Evolutionary conservation across 768 basidiomycete genomes (phyloP).

Genomic region (Porpolomopsis calyptriformis): DNA sequence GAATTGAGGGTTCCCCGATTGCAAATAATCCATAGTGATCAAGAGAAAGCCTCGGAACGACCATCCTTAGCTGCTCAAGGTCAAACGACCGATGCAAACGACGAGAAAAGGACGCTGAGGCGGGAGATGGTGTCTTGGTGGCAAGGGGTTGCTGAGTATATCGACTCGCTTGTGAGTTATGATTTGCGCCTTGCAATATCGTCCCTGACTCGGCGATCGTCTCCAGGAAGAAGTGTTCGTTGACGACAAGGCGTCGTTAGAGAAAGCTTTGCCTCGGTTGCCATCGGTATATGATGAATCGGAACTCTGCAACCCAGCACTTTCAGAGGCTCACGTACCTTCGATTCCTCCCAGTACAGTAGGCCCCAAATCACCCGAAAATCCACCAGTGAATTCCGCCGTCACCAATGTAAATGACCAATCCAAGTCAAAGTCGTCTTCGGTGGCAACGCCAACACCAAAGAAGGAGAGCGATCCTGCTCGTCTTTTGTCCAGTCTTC

Average conservation of each 20-base stretch:
- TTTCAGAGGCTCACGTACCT: neutral
- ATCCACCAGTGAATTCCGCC: neutral
- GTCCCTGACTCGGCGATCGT: neutral
- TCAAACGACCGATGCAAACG: constrained; percentile 12
- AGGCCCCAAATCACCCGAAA: too few relatives aligned
- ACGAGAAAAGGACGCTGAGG: constrained; percentile 40
- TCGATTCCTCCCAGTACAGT: too few relatives aligned
- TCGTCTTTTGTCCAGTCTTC: constrained; percentile 36
- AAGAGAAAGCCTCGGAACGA: constrained; percentile 6
- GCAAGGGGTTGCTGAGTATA: constrained; percentile 48
- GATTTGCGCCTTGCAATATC: neutral
- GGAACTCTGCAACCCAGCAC: constrained; percentile 19
- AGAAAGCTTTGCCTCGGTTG: constrained; percentile 48
- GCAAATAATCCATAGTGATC: constrained; percentile 35
- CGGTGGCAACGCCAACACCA: constrained; percentile 6
- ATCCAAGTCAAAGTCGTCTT: constrained; percentile 4
- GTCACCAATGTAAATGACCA: neutral
- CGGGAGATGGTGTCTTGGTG: constrained; percentile 58
- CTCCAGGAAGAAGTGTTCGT: constrained; percentile 35
- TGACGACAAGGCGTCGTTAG: constrained; percentile 16
- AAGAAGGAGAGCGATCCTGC: constrained; percentile 19
- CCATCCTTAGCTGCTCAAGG: neutral
- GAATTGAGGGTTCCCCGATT: constrained; percentile 51
- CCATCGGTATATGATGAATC: constrained; percentile 48
- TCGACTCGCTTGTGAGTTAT: constrained; percentile 46